Percentiles rank a stretch among this genome's conserved stretches.
phyloP scores from a whole-genome alignment of 352 stramenopile species.

The Globisporangium spinosum region DNA sequence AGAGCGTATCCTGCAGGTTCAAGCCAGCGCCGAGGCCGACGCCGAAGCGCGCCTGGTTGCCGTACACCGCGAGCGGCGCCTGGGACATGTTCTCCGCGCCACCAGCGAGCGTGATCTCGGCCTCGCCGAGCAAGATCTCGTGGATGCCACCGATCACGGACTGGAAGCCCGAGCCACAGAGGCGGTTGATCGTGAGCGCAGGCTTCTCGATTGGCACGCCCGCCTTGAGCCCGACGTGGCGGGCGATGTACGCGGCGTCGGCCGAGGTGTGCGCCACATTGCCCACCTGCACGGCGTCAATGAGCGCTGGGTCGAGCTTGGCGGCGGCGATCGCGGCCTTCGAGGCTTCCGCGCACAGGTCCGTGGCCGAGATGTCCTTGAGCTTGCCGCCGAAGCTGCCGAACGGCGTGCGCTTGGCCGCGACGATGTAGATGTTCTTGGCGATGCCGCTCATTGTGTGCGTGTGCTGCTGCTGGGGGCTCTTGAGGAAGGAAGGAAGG shows the following conservation, averaged over 20 bases:
- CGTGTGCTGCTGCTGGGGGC: not conserved
- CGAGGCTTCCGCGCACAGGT: conserved; percentile 86
- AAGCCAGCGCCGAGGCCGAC: conserved; percentile 90
- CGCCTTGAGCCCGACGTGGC: conserved; percentile 93
- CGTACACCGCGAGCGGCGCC: conserved; percentile 90
- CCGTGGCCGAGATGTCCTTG: conserved; percentile 90
- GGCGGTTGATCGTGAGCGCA: conserved; percentile 95
- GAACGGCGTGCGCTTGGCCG: conserved; percentile 95
- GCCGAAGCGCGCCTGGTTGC: conserved; percentile 92
- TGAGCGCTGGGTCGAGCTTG: conserved; percentile 80
- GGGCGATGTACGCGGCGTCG: conserved; percentile 93
- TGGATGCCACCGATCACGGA: conserved; percentile 92
- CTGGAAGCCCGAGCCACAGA: conserved; percentile 97
- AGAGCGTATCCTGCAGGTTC: conserved; percentile 94
- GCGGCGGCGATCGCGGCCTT: conserved; percentile 78
- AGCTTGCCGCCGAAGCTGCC: conserved; percentile 93
- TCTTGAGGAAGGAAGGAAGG: not conserved
- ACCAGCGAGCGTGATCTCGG: conserved; percentile 88
- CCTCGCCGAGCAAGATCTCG: conserved; percentile 89
- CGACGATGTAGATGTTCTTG: conserved; percentile 94
- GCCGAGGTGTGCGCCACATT: conserved; percentile 95
- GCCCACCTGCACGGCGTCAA: conserved; percentile 94
- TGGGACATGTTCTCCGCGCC: conserved; percentile 96
- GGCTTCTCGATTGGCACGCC: conserved; percentile 88
- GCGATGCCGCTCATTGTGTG: conserved; percentile 33